phyloP scores from a whole-genome alignment of 495 filamentous ascomycete genomes.

The Penicillium diatomitis region DNA sequence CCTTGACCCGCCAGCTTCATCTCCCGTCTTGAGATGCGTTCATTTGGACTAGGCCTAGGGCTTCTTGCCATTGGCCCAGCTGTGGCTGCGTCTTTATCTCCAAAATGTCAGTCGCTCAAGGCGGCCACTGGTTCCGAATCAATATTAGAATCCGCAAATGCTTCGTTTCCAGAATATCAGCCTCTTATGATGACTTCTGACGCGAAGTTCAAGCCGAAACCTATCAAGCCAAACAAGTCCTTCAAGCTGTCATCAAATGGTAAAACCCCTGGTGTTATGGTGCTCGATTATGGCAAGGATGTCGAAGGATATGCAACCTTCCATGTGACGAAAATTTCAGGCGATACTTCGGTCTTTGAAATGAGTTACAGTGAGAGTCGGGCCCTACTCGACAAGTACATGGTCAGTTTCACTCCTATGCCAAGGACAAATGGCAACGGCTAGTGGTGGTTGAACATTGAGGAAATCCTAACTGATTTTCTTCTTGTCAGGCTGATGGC shows the following conservation, averaged over 20 bases:
- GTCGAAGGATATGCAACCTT: constrained; percentile 14
- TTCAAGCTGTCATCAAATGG: constrained; percentile 4
- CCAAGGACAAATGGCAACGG: neutral
- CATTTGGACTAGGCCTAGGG: neutral
- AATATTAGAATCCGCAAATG: neutral
- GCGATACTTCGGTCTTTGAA: constrained; percentile 14
- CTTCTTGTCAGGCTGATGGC: constrained; percentile 5
- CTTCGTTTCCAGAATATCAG: neutral
- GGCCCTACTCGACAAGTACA: constrained; percentile 8
- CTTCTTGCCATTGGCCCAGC: neutral
- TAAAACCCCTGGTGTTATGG: neutral
- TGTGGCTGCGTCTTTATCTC: neutral
- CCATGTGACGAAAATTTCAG: constrained; percentile 3
- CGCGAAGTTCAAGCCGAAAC: neutral
- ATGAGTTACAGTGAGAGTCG: constrained; percentile 11
- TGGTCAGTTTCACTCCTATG: constrained; percentile 6
- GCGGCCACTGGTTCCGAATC: neutral
- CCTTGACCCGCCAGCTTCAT: neutral
- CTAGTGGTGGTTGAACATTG: neutral
- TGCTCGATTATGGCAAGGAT: constrained; percentile 9
- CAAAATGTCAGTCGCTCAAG: neutral
- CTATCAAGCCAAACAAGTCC: neutral
- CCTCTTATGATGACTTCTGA: neutral
- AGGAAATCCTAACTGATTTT: neutral
- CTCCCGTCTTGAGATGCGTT: neutral